Conservation (phyloP, 2,329 filamentous ascomycete genomes). For the Talaromyces sp. region DNA sequence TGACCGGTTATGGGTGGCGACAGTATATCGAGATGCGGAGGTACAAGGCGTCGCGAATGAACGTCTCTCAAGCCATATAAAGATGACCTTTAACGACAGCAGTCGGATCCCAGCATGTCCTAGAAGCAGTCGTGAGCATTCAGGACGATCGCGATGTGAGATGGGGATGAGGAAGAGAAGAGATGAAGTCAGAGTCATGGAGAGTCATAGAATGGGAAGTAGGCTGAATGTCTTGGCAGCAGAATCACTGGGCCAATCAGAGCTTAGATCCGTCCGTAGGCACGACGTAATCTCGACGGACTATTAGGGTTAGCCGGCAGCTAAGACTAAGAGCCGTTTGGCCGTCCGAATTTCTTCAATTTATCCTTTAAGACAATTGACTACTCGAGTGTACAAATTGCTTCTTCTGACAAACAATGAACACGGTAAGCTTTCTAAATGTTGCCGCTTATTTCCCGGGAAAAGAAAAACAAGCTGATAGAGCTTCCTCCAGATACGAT, state of each 20-base stretch:
- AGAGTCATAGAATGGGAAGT: not conserved
- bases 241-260: not conserved
- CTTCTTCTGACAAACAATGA: conserved; percentile 36
- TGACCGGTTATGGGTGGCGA: conserved; percentile 11
- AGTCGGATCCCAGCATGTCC: conserved; percentile 12
- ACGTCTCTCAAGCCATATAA: not conserved
- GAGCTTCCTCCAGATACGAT: conserved; percentile 44
- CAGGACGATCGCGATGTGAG: not conserved
- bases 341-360: not conserved
- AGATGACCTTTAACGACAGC: not conserved
- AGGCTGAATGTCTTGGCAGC: conserved; percentile 5
- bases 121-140: not conserved
- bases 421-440: conserved; percentile 35
- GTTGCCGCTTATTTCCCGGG: not conserved
- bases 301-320: not conserved
- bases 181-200: not conserved
- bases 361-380: not conserved
- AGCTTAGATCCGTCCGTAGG: not conserved
- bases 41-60: not conserved
- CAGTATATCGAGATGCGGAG: not conserved
- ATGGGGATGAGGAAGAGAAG: conserved; percentile 1
- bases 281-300: not conserved
- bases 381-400: not conserved
- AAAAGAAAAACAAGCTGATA: not conserved
- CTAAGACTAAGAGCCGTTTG: not conserved